Conservation (phyloP, 106 monocot genomes). For the Allium sativum region DNA sequence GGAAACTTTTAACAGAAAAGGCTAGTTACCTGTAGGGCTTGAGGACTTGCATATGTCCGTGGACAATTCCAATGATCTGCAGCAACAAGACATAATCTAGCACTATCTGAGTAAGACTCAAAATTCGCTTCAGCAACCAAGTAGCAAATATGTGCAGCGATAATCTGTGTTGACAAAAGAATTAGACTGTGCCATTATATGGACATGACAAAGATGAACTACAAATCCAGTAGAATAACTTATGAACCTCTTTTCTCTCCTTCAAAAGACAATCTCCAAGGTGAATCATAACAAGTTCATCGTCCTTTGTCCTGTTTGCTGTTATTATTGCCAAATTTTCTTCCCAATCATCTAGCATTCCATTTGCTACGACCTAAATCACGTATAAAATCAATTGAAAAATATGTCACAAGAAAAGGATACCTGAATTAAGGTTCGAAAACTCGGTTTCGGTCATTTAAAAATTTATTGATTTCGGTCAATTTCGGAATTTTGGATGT, state of each 20-base stretch:
- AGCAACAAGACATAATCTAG: conserved; percentile 89
- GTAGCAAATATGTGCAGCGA: conserved; percentile 90
- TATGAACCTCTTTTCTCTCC: conserved; percentile 81
- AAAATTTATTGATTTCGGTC: too few species aligned
- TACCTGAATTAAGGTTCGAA: too few species aligned
- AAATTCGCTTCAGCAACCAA: conserved; percentile 90
- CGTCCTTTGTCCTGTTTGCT: conserved; percentile 91
- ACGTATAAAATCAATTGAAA: neutral
- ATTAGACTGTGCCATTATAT: neutral
- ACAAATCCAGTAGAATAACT: neutral
- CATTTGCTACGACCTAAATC: conserved; percentile 30
- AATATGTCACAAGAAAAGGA: neutral
- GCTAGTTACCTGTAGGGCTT: conserved; percentile 76
- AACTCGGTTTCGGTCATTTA: too few species aligned
- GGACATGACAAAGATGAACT: neutral
- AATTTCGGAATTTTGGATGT: too few species aligned
- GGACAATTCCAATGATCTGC: conserved; percentile 93
- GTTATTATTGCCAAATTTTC: conserved; percentile 89
- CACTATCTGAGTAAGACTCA: conserved; percentile 67
- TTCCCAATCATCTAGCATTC: conserved; percentile 95
- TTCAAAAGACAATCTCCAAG: conserved; percentile 95
- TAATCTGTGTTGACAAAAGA: conserved; percentile 37
- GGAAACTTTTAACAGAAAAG: too few species aligned
- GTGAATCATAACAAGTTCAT: conserved; percentile 84
- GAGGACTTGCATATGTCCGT: conserved; percentile 81